Conservation (phyloP, 2,329 filamentous ascomycete genomes). For the Penicillium sp. region DNA sequence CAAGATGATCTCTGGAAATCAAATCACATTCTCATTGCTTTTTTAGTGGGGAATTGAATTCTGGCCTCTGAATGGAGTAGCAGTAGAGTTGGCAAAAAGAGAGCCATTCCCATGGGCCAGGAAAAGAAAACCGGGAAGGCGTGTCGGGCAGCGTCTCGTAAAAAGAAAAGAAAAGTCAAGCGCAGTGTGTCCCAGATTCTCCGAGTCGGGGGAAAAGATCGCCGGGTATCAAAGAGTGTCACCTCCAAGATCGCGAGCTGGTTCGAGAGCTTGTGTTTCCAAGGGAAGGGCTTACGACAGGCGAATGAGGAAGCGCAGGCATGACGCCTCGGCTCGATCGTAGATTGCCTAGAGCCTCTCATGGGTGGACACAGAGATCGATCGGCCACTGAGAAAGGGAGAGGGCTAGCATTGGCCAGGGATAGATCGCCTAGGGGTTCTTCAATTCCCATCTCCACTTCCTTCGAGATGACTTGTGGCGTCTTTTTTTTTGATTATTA, state of each 20-base stretch:
- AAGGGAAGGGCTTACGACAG: background rate
- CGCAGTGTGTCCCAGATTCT: conserved; percentile 7
- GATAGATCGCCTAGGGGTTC: conserved; percentile 25
- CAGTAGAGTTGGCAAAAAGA: background rate
- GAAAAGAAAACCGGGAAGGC: conserved; percentile 1
- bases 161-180: conserved; percentile 1
- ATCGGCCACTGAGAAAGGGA: conserved; percentile 19
- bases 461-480: conserved; percentile 25
- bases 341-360: conserved; percentile 17
- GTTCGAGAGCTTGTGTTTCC: conserved; percentile 20
- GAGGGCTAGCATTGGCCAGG: conserved; percentile 19
- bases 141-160: background rate
- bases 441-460: conserved; percentile 25
- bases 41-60: conserved; percentile 7
- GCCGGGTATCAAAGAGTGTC: conserved; percentile 5
- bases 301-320: background rate
- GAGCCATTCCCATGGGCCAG: background rate
- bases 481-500: background rate
- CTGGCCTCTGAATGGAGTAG: background rate
- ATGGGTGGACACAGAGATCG: conserved; percentile 24
- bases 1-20: conserved; percentile 21
- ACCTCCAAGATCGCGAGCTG: conserved; percentile 17
- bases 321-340: conserved; percentile 20
- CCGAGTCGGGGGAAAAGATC: conserved; percentile 14
- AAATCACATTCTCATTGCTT: conserved; percentile 14